Percentiles rank a stretch among this genome's conserved stretches.
Conservation (phyloP, 805 yeast genomes). For the Cyberlindnera saturnus region DNA sequence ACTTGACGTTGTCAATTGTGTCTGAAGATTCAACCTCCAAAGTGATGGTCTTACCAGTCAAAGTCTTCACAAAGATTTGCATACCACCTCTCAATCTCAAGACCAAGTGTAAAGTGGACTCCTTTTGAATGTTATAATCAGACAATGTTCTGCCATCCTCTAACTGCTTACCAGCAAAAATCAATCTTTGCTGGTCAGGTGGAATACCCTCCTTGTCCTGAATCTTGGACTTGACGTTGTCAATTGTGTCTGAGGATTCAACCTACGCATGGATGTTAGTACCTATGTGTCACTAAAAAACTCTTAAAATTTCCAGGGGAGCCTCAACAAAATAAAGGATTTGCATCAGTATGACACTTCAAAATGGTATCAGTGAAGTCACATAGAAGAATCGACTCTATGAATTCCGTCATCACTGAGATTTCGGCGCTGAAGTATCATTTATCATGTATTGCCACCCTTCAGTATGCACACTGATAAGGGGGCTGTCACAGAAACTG, state of each 20-base stretch:
- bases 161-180: constrained; percentile 93
- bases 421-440: background rate
- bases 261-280: constrained; percentile 34
- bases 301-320: background rate
- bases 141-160: constrained; percentile 94
- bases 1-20: constrained; percentile 89
- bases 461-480: constrained; percentile 8
- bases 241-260: constrained; percentile 93
- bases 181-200: constrained; percentile 93
- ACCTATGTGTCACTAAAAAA: background rate
- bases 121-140: constrained; percentile 94
- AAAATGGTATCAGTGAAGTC: too few species aligned
- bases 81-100: constrained; percentile 84
- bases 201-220: constrained; percentile 97
- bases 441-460: background rate
- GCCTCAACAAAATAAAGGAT: too few species aligned
- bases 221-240: constrained; percentile 90
- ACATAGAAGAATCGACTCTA: too few species aligned
- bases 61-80: constrained; percentile 95
- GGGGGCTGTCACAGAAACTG: constrained; percentile 4
- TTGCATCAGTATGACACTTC: too few species aligned
- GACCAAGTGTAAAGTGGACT: constrained; percentile 80
- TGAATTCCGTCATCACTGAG: too few species aligned
- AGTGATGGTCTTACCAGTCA: constrained; percentile 96
- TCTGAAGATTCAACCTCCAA: constrained; percentile 93